Conservation (phyloP, 306 rosid species). For the Dryas alaskensis region DNA sequence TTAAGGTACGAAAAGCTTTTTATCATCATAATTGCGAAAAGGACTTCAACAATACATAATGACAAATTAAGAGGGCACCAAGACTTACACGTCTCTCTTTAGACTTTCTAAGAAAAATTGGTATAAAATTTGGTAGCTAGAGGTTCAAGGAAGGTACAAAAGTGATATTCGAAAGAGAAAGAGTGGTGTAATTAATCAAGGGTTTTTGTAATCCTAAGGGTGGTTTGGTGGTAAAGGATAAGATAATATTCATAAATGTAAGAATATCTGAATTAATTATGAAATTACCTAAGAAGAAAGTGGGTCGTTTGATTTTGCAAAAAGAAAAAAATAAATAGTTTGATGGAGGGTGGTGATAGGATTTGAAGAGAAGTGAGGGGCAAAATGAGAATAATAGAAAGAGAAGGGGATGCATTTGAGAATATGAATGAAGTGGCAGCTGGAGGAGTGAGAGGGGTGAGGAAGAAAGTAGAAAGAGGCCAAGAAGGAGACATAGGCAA, state of each 20-base stretch:
- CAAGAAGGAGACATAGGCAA: constrained; percentile 47
- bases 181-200: not conserved
- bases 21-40: not conserved
- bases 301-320: too few relatives aligned
- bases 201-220: not conserved
- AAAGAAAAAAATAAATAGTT: too few relatives aligned
- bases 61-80: not conserved
- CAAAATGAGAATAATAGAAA: not conserved
- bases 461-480: constrained; percentile 9
- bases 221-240: too few relatives aligned
- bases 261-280: too few relatives aligned
- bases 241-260: too few relatives aligned
- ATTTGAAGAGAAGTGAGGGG: not conserved
- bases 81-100: not conserved
- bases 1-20: not conserved
- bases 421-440: not conserved
- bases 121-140: constrained; percentile 2
- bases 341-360: too few relatives aligned
- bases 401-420: not conserved
- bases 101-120: not conserved
- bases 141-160: constrained; percentile 11
- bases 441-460: not conserved
- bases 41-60: not conserved
- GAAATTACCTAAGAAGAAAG: too few relatives aligned
- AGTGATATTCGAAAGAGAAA: not conserved